Conservation (phyloP, 176 grass and related monocot genomes). For the Musa itinerans region DNA sequence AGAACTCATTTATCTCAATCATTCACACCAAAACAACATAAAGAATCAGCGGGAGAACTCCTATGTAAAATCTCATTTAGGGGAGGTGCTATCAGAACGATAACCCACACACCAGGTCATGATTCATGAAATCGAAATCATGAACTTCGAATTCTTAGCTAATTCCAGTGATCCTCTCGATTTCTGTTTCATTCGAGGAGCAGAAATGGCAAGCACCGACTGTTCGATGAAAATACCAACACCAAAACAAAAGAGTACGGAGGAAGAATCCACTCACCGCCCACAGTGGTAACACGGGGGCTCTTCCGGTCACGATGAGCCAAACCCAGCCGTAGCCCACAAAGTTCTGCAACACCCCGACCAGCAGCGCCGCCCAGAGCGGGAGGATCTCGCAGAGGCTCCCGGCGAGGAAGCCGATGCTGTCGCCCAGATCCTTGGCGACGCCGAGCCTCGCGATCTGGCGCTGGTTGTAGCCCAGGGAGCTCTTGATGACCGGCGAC, state of each 20-base stretch:
- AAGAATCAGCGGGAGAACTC: no score
- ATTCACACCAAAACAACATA: no score
- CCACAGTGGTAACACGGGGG: slow-evolving; percentile 52
- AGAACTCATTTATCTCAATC: no score
- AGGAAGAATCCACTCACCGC: slow-evolving; percentile 32
- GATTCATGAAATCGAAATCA: no score
- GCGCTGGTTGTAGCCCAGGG: slow-evolving; percentile 85
- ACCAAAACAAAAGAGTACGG: background rate
- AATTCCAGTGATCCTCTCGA: no score
- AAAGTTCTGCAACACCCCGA: slow-evolving; percentile 64
- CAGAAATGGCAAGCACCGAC: background rate
- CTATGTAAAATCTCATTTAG: no score
- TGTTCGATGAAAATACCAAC: background rate
- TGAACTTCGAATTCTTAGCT: no score
- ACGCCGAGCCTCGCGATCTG: slow-evolving; percentile 71
- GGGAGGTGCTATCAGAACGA: no score
- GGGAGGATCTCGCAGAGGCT: slow-evolving; percentile 58
- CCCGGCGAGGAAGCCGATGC: slow-evolving; percentile 81
- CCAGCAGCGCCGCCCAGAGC: slow-evolving; percentile 56
- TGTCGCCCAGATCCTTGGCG: slow-evolving; percentile 83
- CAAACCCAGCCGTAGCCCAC: slow-evolving; percentile 83
- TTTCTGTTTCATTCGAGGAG: background rate
- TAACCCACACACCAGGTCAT: no score
- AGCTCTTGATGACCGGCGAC: slow-evolving; percentile 64
- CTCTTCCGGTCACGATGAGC: slow-evolving; percentile 64